Evolutionary conservation across 2,329 filamentous ascomycete genomes (phyloP), one percentile per base, ranked within the genome.

Genomic region (Sphaerulina populicola): DNA sequence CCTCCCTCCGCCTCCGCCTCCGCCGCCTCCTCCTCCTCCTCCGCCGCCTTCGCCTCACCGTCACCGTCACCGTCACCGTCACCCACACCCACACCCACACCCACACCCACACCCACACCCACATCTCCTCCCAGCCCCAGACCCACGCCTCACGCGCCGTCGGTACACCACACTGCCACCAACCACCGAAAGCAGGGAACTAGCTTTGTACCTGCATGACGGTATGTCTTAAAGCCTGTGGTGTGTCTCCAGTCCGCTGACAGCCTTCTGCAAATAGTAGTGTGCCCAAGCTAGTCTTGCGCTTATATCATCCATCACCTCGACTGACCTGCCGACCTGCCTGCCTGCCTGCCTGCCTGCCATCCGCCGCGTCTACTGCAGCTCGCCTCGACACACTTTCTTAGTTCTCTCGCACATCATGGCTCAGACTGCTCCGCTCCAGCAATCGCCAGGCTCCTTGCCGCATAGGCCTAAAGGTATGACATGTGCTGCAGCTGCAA

Each of bases 391-490:
- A 35, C 37, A 9, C 9, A 9, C 37, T 9, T 15, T n/a, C 9
- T 3, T 39, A 39, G 2, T 39, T 7, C 14, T 14, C 37, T n/a
- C 11, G 18, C 11, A 15, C n/a, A 39, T 39, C 53, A 66, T 66
- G 64, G 60, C 63, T 11, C 61, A 66, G 42, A 59, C 60, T 27
- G 54, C 57, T 33, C 39, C 60, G 18, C 58, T 30, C 58, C 55
- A 49, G 52, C 58, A 50, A 49, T 61, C 63, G 27, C 63, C 64
- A 11, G 48, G 60, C 45, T 61, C 64, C 15, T 61, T 52, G 54
- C 60, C 67, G 47, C 70, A 72, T 67, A 70, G 72, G 51, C 72
- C 72, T n/a, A 74, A 65, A 57, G 71, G 71, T 71, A 57, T 38
- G 61, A 7, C 23, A 57, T 40, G 11, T 10, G 14, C 31, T 42